Base-by-base conservation (phyloP, 2,329 filamentous ascomycete species). In the Talaromyces sp. region DNA sequence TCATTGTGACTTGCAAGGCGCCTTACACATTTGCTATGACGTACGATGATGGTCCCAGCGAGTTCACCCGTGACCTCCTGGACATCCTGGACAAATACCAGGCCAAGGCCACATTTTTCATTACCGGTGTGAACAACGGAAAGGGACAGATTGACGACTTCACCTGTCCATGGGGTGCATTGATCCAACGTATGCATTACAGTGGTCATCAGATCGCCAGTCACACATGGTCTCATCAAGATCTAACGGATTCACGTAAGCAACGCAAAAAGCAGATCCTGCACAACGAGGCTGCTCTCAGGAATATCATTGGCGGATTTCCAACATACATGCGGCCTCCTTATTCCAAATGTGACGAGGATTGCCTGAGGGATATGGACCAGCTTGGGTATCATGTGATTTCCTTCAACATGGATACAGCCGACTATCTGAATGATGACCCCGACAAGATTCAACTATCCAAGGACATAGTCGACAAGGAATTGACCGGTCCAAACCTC, bases 101-200 rank as follows among this genome's bases (percentile, higher is more conserved):
- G 33, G 87, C 86, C 14, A 88, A 86, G 68, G 88, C 87, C 1
- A 90, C 89, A 1, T 91, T 91, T 73, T 90, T 90, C 74, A 81
- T 90, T 67, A 86, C 79, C 13, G 82, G 82, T 3, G 76, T 81
- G 60, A 82, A 81, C 67, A 82, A 80, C 56, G 79, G 75, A 19
- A 80, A 79, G 66, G 82, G 81, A 16, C 68, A 73, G 14, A 81
- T 82, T 16, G 79, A 82, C 65, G 74, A 76, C n/a, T 73, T 74
- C 10, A 70, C 71, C 3, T 73, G 78, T 62, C 78, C 77, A 3
- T 78, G 79, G 79, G 71, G 71, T 22, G 63, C 71, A 1, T 65
- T 79, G 62, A 78, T 82, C 43, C 72, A 75, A 65, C 77, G 79
- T 37, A 82, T 82, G 78, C 67, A 76, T 19, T 67, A 68, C 11